These are phyloP conservation scores for Cytospora leucostoma DNA, from an alignment of 2,329 filamentous ascomycete species.

Conservation along the genomic window DNA sequence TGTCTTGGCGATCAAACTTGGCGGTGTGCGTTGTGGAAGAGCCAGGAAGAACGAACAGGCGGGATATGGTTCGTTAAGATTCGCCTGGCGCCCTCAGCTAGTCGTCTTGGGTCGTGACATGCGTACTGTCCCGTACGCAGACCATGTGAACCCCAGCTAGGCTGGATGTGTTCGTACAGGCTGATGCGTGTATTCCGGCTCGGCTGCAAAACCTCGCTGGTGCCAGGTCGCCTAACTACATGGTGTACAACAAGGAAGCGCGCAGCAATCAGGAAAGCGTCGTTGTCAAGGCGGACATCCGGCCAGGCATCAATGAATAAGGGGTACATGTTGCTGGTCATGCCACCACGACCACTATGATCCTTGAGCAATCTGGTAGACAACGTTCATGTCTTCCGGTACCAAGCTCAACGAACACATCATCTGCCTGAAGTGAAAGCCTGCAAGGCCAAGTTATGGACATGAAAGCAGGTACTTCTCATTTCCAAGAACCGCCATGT, in stretches of 20 bases:
- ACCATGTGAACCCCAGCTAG: neutral
- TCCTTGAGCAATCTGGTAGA: neutral
- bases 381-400: neutral
- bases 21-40: constrained; percentile 3
- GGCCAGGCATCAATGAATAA: neutral
- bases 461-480: no score
- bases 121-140: neutral
- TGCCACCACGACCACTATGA: neutral
- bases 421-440: neutral
- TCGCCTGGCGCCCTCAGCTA: neutral
- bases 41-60: neutral
- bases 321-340: neutral
- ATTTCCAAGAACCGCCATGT: no score
- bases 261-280: no score
- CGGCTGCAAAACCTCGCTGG: no score
- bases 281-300: neutral
- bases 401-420: neutral
- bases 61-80: neutral
- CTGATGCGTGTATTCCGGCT: no score
- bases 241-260: no score
- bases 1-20: constrained; percentile 1
- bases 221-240: no score
- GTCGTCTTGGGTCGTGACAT: neutral
- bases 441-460: neutral
- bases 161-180: no score